phyloP scores from a whole-genome alignment of 1,284 basidiomycete genomes.

The Sutorius eximius region DNA sequence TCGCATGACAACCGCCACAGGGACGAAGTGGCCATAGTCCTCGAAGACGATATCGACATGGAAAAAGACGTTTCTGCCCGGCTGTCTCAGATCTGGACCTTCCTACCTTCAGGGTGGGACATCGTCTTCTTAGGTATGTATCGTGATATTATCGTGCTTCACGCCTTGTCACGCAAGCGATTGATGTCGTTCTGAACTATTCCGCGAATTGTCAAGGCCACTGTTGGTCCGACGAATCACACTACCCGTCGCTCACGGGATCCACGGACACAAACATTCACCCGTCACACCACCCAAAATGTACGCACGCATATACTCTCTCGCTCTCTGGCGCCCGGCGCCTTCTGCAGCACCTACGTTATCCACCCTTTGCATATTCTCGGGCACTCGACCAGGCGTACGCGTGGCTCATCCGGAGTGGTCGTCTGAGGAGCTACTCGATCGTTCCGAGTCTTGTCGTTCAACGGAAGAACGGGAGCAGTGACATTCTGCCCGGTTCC shows the following conservation, averaged over 20 bases:
- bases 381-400: constrained; percentile 75
- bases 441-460: constrained; percentile 64
- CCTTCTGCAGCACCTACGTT: constrained; percentile 52
- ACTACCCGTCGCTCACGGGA: constrained; percentile 34
- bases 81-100: constrained; percentile 52
- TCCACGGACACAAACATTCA: constrained; percentile 38
- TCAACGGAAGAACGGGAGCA: constrained; percentile 55
- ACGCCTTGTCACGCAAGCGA: not conserved
- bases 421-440: constrained; percentile 56
- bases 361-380: constrained; percentile 72
- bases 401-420: constrained; percentile 62
- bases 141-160: not conserved
- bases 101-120: constrained; percentile 69
- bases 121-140: constrained; percentile 68
- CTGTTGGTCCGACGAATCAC: constrained; percentile 69
- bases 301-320: constrained; percentile 68
- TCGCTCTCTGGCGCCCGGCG: constrained; percentile 54
- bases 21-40: constrained; percentile 48
- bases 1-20: constrained; percentile 11
- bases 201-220: constrained; percentile 46
- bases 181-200: not conserved
- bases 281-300: constrained; percentile 60
- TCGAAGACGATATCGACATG: constrained; percentile 83
- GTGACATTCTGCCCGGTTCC: constrained; percentile 52
- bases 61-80: constrained; percentile 61